Percentiles rank a stretch among this genome's conserved stretches.
Conservation (phyloP, 2,329 filamentous ascomycete species). For the Pseudogymnoascus sp. region DNA sequence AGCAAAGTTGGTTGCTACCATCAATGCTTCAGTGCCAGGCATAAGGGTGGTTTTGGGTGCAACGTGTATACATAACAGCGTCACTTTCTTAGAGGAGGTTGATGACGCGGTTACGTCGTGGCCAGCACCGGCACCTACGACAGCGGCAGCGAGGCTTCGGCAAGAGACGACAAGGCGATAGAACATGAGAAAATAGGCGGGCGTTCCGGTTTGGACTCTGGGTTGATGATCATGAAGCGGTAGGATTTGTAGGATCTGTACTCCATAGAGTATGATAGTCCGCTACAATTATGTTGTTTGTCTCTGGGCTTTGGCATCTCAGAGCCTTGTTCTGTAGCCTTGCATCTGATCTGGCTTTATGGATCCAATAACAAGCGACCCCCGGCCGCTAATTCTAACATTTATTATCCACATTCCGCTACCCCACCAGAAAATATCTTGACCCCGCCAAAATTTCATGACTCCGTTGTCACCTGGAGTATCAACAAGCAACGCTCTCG, state of each 20-base stretch:
- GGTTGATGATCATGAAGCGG: slow-evolving; percentile 7
- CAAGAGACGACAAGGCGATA: slow-evolving; percentile 28
- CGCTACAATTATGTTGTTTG: slow-evolving; percentile 4
- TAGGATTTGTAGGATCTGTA: slow-evolving; percentile 4
- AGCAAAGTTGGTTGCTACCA: slow-evolving; percentile 87
- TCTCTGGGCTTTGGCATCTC: not conserved
- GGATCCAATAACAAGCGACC: slow-evolving; percentile 9
- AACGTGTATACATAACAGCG: slow-evolving; percentile 80
- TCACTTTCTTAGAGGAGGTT: slow-evolving; percentile 82
- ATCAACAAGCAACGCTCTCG: slow-evolving; percentile 10
- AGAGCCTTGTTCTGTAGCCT: not conserved
- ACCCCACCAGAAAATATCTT: slow-evolving; percentile 9
- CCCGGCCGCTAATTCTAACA: slow-evolving; percentile 8
- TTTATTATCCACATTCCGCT: slow-evolving; percentile 6
- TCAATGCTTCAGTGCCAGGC: slow-evolving; percentile 85
- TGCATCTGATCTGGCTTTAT: not conserved
- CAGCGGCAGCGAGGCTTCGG: slow-evolving; percentile 28
- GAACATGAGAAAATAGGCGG: not conserved
- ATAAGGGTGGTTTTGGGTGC: slow-evolving; percentile 83
- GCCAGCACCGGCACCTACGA: slow-evolving; percentile 52
- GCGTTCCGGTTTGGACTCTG: slow-evolving; percentile 3
- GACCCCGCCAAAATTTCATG: slow-evolving; percentile 8
- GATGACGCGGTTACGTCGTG: slow-evolving; percentile 80
- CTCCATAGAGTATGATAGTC: slow-evolving; percentile 1
- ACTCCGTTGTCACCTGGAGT: slow-evolving; percentile 1